phyloP scores from a whole-genome alignment of 805 yeast species.

The Pichia sporocuriosa region DNA sequence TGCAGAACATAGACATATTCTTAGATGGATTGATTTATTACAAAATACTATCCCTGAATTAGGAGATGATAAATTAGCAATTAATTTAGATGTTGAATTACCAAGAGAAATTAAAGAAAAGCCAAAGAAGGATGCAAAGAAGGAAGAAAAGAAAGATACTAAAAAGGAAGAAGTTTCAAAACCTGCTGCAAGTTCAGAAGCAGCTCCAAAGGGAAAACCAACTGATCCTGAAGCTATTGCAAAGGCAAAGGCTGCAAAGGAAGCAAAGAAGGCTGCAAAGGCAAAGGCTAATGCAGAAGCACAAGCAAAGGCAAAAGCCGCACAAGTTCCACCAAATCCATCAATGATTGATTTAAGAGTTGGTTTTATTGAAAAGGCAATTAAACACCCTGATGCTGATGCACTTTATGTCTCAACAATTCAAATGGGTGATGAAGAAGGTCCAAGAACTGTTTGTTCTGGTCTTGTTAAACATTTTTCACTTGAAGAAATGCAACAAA shows the following conservation, averaged over 20 bases:
- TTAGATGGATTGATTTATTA: conserved; percentile 88
- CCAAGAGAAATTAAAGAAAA: conserved; percentile 48
- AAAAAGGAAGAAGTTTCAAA: conserved; percentile 10
- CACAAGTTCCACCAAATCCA: conserved; percentile 67
- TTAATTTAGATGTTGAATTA: conserved; percentile 56
- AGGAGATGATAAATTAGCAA: conserved; percentile 35
- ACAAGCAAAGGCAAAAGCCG: conserved; percentile 45
- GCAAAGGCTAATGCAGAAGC: conserved; percentile 56
- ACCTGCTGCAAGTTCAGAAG: conserved; percentile 15
- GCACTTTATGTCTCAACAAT: conserved; percentile 93
- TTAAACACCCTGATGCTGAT: conserved; percentile 97
- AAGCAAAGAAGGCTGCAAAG: conserved; percentile 36
- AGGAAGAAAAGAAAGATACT: conserved; percentile 13
- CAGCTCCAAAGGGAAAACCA: conserved; percentile 18
- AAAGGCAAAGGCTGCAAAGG: conserved; percentile 31
- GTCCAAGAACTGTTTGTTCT: conserved; percentile 97
- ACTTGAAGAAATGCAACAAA: conserved; percentile 91
- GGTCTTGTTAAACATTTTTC: conserved; percentile 89
- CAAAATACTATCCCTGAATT: conserved; percentile 52
- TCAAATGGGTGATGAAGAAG: conserved; percentile 92
- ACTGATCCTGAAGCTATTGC: conserved; percentile 29
- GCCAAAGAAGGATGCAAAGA: conserved; percentile 25
- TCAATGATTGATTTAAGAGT: conserved; percentile 87
- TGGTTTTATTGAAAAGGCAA: conserved; percentile 94
- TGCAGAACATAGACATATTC: conserved; percentile 68